phyloP scores from a whole-genome alignment of 352 stramenopile species.

The Phytophthora rubi region DNA sequence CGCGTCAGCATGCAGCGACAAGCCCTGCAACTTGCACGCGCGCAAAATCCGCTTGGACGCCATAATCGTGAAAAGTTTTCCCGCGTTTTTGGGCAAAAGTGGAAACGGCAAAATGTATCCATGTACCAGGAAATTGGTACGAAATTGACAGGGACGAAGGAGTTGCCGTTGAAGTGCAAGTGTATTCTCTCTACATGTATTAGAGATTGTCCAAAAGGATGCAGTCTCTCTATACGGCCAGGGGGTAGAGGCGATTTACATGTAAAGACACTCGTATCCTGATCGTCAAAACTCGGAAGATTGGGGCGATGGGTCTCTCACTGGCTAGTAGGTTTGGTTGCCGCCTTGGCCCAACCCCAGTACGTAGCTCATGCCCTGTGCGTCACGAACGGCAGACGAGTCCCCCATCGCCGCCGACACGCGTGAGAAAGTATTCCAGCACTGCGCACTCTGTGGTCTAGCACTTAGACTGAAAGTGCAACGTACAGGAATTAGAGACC shows the following conservation, averaged over 20 bases:
- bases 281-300: constrained; percentile 22
- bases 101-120: constrained; percentile 17
- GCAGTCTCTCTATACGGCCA: constrained; percentile 29
- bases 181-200: constrained; percentile 2
- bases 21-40: constrained; percentile 84
- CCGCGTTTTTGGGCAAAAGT: constrained; percentile 19
- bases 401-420: constrained; percentile 77
- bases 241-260: not conserved
- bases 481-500: constrained; percentile 1
- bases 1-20: constrained; percentile 80
- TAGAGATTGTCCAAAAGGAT: constrained; percentile 4
- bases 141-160: constrained; percentile 3
- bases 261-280: constrained; percentile 2
- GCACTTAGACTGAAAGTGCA: constrained; percentile 55
- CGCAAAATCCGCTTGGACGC: constrained; percentile 84
- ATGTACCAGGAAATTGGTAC: constrained; percentile 29
- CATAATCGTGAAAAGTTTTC: constrained; percentile 43
- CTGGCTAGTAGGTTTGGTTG: constrained; percentile 72
- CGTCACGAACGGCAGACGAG: constrained; percentile 73
- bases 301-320: constrained; percentile 3
- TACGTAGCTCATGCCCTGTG: constrained; percentile 91
- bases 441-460: constrained; percentile 80
- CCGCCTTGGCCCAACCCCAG: constrained; percentile 80
- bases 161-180: not conserved
- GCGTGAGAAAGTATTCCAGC: constrained; percentile 79